phyloP scores from a whole-genome alignment of 2,329 filamentous ascomycete genomes.

The Exophiala aquamarina region DNA sequence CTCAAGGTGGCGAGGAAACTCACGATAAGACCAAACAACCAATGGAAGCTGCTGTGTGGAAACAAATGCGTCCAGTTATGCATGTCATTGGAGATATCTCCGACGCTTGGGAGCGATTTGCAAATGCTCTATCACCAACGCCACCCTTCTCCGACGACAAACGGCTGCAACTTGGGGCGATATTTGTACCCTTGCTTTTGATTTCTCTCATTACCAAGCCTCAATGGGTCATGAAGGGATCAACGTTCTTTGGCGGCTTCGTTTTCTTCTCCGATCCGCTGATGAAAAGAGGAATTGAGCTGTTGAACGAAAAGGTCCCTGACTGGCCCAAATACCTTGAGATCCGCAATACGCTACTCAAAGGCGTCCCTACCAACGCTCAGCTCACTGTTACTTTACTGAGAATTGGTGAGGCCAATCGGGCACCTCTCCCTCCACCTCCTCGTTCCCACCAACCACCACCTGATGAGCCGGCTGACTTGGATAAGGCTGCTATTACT shows the following conservation, averaged over 20 bases:
- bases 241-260: slow-evolving; percentile 68
- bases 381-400: slow-evolving; percentile 79
- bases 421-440: slow-evolving; percentile 70
- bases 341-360: slow-evolving; percentile 70
- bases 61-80: slow-evolving; percentile 73
- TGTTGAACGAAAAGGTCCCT: slow-evolving; percentile 54
- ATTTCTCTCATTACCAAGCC: slow-evolving; percentile 56
- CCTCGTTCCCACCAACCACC: slow-evolving; percentile 47
- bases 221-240: slow-evolving; percentile 63
- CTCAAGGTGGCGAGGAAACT: slow-evolving; percentile 49
- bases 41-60: slow-evolving; percentile 75
- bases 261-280: slow-evolving; percentile 79
- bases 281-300: slow-evolving; percentile 59
- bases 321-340: slow-evolving; percentile 75
- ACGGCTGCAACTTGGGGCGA: slow-evolving; percentile 54
- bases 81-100: slow-evolving; percentile 59
- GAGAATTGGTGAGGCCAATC: slow-evolving; percentile 77
- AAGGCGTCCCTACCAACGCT: slow-evolving; percentile 81
- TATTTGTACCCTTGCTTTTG: slow-evolving; percentile 55
- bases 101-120: slow-evolving; percentile 65
- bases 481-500: slow-evolving; percentile 54
- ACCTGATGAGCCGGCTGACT: slow-evolving; percentile 50
- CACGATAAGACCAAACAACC: slow-evolving; percentile 79
- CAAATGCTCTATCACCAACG: slow-evolving; percentile 61
- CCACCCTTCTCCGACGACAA: slow-evolving; percentile 61